These are phyloP conservation scores for Backusella tuberculispora DNA, from an alignment of 192 early-diverging fungal species.

Conservation along the genomic window DNA sequence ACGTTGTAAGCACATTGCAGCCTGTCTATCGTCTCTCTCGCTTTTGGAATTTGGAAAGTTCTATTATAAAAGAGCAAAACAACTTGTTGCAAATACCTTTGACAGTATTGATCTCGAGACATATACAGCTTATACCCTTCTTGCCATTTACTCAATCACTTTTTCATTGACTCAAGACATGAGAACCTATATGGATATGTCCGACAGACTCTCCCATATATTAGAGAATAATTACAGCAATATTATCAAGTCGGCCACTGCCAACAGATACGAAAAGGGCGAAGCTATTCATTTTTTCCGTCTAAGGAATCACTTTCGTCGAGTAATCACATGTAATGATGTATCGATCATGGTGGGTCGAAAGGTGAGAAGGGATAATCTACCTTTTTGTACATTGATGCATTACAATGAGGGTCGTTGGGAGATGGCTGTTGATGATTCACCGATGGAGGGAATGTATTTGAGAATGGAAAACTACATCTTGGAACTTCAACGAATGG, in stretches of 20 bases:
- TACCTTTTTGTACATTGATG: not conserved
- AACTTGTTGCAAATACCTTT: conserved; percentile 16
- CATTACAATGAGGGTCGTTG: not conserved
- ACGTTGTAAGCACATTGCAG: conserved; percentile 13
- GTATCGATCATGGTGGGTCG: conserved; percentile 1
- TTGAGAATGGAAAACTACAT: conserved; percentile 13
- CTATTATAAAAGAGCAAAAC: conserved; percentile 15
- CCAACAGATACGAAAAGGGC: not conserved
- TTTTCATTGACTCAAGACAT: not conserved
- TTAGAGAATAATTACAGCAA: not conserved
- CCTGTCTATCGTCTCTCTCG: not conserved
- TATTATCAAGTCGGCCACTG: not conserved
- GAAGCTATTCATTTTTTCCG: conserved; percentile 5
- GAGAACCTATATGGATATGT: not conserved
- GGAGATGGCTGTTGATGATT: not conserved
- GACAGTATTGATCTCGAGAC: conserved; percentile 9
- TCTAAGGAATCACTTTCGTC: not conserved
- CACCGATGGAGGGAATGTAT: not conserved
- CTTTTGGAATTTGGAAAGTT: conserved; percentile 9
- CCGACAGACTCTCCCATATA: not conserved
- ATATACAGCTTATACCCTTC: conserved; percentile 2
- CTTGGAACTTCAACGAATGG: conserved; percentile 3
- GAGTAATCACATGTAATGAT: not conserved
- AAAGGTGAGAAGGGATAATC: not conserved
- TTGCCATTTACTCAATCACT: conserved; percentile 2